Conservation (phyloP, 768 basidiomycete species). For the Amanita molliuscula region DNA sequence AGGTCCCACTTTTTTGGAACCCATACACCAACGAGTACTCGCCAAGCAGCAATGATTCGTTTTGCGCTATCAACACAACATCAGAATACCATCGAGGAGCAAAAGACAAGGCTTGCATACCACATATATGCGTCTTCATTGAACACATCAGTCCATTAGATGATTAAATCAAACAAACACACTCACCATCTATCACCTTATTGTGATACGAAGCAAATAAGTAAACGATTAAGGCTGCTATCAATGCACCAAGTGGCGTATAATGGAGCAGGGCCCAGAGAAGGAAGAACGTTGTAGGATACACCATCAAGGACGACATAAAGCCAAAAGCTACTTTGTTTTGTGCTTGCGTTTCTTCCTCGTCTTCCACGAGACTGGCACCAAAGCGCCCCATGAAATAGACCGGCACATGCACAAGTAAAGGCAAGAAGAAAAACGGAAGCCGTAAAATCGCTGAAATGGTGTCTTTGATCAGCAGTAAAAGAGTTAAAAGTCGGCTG, state of each 20-base stretch:
- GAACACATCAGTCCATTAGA: constrained; percentile 8
- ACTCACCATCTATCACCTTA: constrained; percentile 69
- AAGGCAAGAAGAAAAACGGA: constrained; percentile 84
- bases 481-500: constrained; percentile 71
- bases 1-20: constrained; percentile 77
- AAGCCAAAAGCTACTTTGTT: constrained; percentile 91
- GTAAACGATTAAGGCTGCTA: constrained; percentile 63
- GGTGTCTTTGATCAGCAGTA: constrained; percentile 70
- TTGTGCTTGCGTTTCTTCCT: constrained; percentile 94
- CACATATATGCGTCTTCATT: constrained; percentile 62
- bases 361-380: constrained; percentile 65
- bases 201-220: constrained; percentile 80
- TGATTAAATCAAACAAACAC: background rate
- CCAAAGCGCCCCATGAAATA: constrained; percentile 76
- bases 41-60: constrained; percentile 88
- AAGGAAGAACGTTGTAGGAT: constrained; percentile 76
- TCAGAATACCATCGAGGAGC: constrained; percentile 2
- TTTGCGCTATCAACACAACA: constrained; percentile 52
- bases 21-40: constrained; percentile 94
- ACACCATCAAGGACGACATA: constrained; percentile 61
- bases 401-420: constrained; percentile 75
- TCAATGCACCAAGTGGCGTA: constrained; percentile 59
- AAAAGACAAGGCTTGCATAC: constrained; percentile 30
- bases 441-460: constrained; percentile 59
- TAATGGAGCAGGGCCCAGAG: constrained; percentile 81